These are phyloP conservation scores for Oryza nivara DNA, from an alignment of 176 grass and related monocot species.

Conservation along the genomic window DNA sequence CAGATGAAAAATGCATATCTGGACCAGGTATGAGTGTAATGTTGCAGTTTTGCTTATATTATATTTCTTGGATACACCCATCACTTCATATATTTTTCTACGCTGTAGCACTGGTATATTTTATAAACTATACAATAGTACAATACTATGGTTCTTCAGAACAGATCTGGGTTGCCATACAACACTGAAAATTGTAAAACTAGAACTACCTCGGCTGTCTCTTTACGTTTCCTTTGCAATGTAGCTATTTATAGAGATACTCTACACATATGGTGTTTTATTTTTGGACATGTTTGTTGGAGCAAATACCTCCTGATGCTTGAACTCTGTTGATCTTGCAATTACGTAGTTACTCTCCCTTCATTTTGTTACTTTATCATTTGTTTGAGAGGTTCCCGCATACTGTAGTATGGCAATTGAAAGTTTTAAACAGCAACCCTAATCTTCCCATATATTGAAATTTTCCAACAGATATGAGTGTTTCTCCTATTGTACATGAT, in stretches of 20 bases:
- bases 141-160: slow-evolving; percentile 7
- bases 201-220: not conserved
- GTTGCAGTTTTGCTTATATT: slow-evolving; percentile 36
- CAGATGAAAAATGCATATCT: slow-evolving; percentile 42
- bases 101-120: slow-evolving; percentile 23
- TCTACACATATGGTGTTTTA: slow-evolving; percentile 7
- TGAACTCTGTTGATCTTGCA: slow-evolving; percentile 15
- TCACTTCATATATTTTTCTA: slow-evolving; percentile 10
- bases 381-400: slow-evolving; percentile 23
- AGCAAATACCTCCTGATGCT: slow-evolving; percentile 15
- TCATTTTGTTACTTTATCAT: slow-evolving; percentile 24
- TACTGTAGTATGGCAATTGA: slow-evolving; percentile 30
- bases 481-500: slow-evolving; percentile 26
- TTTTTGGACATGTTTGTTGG: slow-evolving; percentile 29
- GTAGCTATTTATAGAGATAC: slow-evolving; percentile 12
- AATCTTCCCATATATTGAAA: slow-evolving; percentile 10
- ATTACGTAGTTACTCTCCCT: slow-evolving; percentile 10
- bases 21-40: slow-evolving; percentile 64
- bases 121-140: slow-evolving; percentile 21
- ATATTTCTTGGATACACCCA: slow-evolving; percentile 14
- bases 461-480: not conserved
- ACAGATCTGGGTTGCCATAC: not conserved
- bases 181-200: slow-evolving; percentile 12
- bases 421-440: slow-evolving; percentile 10
- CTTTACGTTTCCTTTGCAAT: slow-evolving; percentile 32